Evolutionary conservation across 1,284 basidiomycete species (phyloP), one percentile per base, ranked within the genome.

Genomic region (Thelephora terrestris): DNA sequence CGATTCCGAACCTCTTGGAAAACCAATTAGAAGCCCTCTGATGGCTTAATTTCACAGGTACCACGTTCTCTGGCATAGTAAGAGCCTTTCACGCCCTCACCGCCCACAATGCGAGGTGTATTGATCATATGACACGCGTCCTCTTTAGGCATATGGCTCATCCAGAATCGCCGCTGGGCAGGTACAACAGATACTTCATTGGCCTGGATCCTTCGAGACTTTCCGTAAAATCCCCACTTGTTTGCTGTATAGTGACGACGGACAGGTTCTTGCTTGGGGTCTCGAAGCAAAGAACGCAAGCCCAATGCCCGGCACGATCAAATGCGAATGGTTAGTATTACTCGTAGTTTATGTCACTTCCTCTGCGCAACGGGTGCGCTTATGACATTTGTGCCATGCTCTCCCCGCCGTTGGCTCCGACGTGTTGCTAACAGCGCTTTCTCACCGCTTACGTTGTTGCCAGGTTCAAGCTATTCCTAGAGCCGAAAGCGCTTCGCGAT

Each of bases 151-250:
- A 2, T 89, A 85, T 58, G 86, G 80, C 6, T 88, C 85, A 20
- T 81, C 85, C n/a, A 78, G 85, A 52, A 85, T 89, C 54, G 76
- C 80, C n/a, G 76, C 74, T 2, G 86, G 85, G 10, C 71, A 71
- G 52, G 75, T 89, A 1, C 86, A 87, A 55, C 85, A 88, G 58
- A 87, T 89, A 46, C 63, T 89, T 7, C 75, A 76, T 51, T 87
- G 85, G 85, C 84, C 84, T 0, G 83, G 84, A 21, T 84, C 84
- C 2, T 74, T 78, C 51, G 86, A 88, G 62, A 85, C 81, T 1
- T 87, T 85, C 67, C 73, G 84, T 57, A 88, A 88, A 66, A 81
- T 89, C 40, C 86, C 85, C 4, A 89, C 86, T 0, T 88, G 85
- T 60, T 66, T 89, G 24, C 62, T 89, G 12, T 89, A 88, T 53